Base-by-base conservation (phyloP, 495 filamentous ascomycete genomes). In the Penicillium riverlandense region DNA sequence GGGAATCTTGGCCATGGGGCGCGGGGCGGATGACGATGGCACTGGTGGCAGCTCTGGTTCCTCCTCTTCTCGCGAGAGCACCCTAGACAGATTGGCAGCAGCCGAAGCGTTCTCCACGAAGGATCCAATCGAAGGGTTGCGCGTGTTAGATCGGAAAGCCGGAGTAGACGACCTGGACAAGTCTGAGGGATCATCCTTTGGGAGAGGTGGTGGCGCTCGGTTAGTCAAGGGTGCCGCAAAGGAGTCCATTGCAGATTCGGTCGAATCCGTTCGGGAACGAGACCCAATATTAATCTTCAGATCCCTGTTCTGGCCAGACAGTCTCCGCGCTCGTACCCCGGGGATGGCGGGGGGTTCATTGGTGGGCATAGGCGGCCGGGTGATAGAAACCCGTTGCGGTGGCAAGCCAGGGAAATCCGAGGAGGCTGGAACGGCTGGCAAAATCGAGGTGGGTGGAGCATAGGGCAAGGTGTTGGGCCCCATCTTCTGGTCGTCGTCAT, bases 211-310 rank as follows among this genome's bases (percentile, higher is more conserved):
- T 12, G 57, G 59, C 11, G 61, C 62, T 34, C 38, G 54, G 35
- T 40, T 50, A 4, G 45, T 48, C 3, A 42, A 38, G 12, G 46
- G 50, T 11, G 51, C 53, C 29, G 64, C 16, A 9, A 67, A 59
- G 11, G 70, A 57, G 32, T 77, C 74, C 27, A 68, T 55, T 13
- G 65, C 69, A 7, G 71, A 54, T 7, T 63, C 56, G 29, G 63
- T 58, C 11, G 69, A 69, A 9, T 65, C 59, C 7, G 66, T 53
- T 14, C 66, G 66, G 28, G 65, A 62, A 36, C 72, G 66, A 29
- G 74, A 66, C 2, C 74, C 73, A 2, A 90, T 95, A 61, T 97
- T 88, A 32, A 98, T 96, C 66, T 88, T 96, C 48, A 98, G 71
- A 57, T 88, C 86, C 54, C 83, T 66, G 45, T 83, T 80, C 50